Evolutionary conservation across 257 asterid species (phyloP), one percentile per base, ranked within the genome.

Genomic region (Nicotiana benthamiana): DNA sequence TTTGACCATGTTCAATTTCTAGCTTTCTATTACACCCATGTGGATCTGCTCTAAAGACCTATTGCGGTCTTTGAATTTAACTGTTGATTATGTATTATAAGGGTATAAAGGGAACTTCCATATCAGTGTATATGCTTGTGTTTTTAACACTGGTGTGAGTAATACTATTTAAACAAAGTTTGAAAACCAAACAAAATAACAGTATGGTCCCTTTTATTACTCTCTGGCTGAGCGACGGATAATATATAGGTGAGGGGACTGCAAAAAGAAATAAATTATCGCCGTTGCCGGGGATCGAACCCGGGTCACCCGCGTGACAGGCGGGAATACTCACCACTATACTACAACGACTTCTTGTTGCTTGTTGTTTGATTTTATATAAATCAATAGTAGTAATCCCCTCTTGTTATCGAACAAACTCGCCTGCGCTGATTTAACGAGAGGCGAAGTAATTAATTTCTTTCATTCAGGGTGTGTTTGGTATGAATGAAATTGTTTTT

Each of bases 281-380:
- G 97, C 97, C 96, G 94, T 85, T 91, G 97, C 96, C 97, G 94
- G 97, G 97, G 98, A 93, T 93, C 97, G 96, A 93, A 93, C 97
- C 96, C 93, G 94, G 96, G 98, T 94, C 97, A 83, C 96, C 93
- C 93, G 97, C 94, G 94, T 93, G 97, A 7, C 15, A 59, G 64
- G 64, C 64, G 30, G 30, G 30, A 60, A 60, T 22, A 60, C 65
- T 60, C 5, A 60, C 65, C 65, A 60, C 32, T 60, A 22, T 60
- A 60, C 65, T 60, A 22, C 65, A 60, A 40, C 46, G 46, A 40
- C 46, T 7, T 40, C 0, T 40, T 40, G 9, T 0, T 7, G 2
- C 0, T 40, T 7, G 10, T 7, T 40, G 1, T 1, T 40, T 40
- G 1, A 0, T 34, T 0, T 34, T 30, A 2, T 30, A 30, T 30